phyloP scores from a whole-genome alignment of 2,329 filamentous ascomycete genomes.

The Ceratocystiopsis sp. region DNA sequence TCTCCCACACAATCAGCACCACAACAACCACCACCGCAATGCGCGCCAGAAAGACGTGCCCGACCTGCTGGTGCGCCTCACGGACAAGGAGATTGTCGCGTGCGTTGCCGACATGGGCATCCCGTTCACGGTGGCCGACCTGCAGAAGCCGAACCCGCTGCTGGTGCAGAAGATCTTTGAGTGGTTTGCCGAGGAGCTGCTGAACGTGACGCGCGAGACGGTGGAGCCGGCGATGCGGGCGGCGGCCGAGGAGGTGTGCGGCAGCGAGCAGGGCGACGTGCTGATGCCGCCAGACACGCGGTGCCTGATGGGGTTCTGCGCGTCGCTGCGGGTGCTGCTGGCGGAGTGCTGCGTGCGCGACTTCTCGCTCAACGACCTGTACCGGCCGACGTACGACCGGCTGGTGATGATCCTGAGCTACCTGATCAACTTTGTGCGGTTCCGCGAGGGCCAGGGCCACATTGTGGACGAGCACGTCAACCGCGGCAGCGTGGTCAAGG shows the following conservation, averaged over 20 bases:
- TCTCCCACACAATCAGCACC: conserved; percentile 34
- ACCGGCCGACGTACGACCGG: conserved; percentile 76
- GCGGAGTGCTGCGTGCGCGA: conserved; percentile 82
- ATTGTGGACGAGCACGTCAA: conserved; percentile 92
- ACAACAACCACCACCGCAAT: conserved; percentile 29
- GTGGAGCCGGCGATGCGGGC: conserved; percentile 92
- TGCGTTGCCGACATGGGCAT: conserved; percentile 97
- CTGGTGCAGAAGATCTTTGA: conserved; percentile 97
- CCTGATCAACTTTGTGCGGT: conserved; percentile 96
- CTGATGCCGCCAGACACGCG: conserved; percentile 67
- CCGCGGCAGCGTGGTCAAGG: conserved; percentile 71
- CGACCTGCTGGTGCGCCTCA: conserved; percentile 42
- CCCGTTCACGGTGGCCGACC: conserved; percentile 66
- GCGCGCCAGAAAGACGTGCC: conserved; percentile 42
- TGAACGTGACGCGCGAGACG: conserved; percentile 84
- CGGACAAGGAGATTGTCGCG: conserved; percentile 71
- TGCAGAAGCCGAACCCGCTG: conserved; percentile 84
- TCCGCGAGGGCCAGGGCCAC: conserved; percentile 78
- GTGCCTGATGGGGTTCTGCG: conserved; percentile 92
- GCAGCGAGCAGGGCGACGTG: conserved; percentile 67
- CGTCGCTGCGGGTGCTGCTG: conserved; percentile 62
- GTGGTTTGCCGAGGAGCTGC: conserved; percentile 86
- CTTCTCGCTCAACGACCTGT: conserved; percentile 84
- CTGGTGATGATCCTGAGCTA: conserved; percentile 94
- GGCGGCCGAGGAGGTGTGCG: conserved; percentile 68